Evolutionary conservation across 805 yeast species (phyloP).

Genomic region (Yamadazyma nakazawae): DNA sequence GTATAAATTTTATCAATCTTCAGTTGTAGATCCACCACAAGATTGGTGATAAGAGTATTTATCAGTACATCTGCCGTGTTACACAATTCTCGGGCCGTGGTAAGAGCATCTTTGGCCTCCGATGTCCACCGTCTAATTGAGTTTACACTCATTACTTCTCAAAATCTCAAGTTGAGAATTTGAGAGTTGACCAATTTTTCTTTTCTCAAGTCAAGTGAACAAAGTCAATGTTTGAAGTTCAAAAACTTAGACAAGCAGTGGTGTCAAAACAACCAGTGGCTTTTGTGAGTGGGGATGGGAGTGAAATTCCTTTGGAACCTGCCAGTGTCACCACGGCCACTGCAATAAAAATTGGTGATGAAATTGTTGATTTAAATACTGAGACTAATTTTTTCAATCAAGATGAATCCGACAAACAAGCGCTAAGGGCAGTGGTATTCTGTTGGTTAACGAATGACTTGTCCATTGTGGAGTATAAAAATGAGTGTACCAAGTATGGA

Average conservation of each 20-base stretch:
- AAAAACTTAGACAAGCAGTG: conserved; percentile 9
- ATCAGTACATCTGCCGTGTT: conserved; percentile 32
- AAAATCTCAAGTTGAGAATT: background rate
- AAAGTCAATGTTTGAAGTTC: conserved; percentile 4
- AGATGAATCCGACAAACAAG: conserved; percentile 27
- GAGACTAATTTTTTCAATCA: conserved; percentile 57
- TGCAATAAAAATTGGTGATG: conserved; percentile 28
- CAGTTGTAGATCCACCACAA: conserved; percentile 22
- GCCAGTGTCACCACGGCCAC: conserved; percentile 32
- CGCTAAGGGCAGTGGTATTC: conserved; percentile 59
- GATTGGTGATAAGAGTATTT: conserved; percentile 20
- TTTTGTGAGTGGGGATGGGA: conserved; percentile 1
- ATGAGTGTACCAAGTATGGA: conserved; percentile 60
- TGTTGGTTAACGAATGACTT: conserved; percentile 77
- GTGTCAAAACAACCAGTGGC: conserved; percentile 4
- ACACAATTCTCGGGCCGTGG: conserved; percentile 29
- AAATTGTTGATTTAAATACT: conserved; percentile 35
- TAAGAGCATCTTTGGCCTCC: conserved; percentile 16
- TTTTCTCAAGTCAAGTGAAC: too few species aligned
- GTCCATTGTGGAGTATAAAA: conserved; percentile 76
- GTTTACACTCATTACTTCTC: background rate
- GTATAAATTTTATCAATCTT: conserved; percentile 16
- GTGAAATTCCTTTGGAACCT: background rate
- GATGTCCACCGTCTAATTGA: conserved; percentile 23
- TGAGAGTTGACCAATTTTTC: background rate